Evolutionary conservation across 345 rosid genomes (phyloP).

Genomic region (Rhodamnia rubescens): DNA sequence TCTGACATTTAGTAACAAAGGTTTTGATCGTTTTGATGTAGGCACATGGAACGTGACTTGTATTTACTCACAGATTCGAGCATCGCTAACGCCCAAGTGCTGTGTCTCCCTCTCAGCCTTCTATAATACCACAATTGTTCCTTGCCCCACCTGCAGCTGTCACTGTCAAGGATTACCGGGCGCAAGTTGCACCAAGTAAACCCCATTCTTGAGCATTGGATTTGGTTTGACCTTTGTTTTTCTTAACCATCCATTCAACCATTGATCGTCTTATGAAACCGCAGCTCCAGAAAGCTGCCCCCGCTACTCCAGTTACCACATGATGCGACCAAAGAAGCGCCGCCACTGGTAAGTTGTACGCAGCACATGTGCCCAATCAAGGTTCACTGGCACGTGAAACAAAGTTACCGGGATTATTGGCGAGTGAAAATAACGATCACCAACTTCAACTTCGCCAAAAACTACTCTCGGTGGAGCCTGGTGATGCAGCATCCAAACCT

Average conservation of each 20-base stretch:
- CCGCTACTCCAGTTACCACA: slow-evolving; percentile 27
- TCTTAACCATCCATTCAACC: not conserved
- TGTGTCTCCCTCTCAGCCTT: slow-evolving; percentile 84
- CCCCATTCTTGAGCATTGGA: not conserved
- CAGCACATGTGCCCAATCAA: slow-evolving; percentile 67
- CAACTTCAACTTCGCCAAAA: slow-evolving; percentile 45
- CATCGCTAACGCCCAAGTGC: slow-evolving; percentile 62
- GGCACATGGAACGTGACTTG: slow-evolving; percentile 76
- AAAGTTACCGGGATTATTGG: slow-evolving; percentile 69
- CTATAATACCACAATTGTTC: slow-evolving; percentile 45
- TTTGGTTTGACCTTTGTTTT: not conserved
- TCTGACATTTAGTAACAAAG: not conserved
- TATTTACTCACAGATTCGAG: slow-evolving; percentile 46
- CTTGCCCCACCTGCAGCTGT: slow-evolving; percentile 74
- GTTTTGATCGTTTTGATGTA: slow-evolving; percentile 5
- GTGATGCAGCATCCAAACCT: slow-evolving; percentile 78
- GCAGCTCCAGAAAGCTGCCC: slow-evolving; percentile 34
- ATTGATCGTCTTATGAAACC: not conserved
- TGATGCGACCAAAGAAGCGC: slow-evolving; percentile 19
- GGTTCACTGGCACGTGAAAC: slow-evolving; percentile 90
- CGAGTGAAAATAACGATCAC: slow-evolving; percentile 62
- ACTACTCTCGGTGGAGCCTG: slow-evolving; percentile 70
- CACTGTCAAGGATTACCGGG: slow-evolving; percentile 39
- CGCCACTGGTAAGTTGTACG: slow-evolving; percentile 45
- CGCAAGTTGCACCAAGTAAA: slow-evolving; percentile 28